phyloP scores from a whole-genome alignment of 2,329 filamentous ascomycete genomes.

The Lachnellula occidentalis region DNA sequence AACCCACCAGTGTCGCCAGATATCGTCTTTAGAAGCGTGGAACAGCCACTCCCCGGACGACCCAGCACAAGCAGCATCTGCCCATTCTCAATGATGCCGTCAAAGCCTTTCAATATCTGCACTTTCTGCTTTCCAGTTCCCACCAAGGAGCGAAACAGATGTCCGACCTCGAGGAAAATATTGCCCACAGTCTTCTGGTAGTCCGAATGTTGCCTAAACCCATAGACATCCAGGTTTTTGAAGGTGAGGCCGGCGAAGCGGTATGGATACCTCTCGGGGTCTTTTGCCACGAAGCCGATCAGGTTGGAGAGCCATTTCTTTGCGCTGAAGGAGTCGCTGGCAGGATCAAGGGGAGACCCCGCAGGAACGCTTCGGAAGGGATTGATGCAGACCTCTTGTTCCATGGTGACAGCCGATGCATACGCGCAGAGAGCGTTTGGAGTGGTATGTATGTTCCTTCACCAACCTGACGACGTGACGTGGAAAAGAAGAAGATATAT shows the following conservation, averaged over 20 bases:
- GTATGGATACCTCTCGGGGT: constrained; percentile 35
- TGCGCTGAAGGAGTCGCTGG: constrained; percentile 45
- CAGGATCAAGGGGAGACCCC: constrained; percentile 39
- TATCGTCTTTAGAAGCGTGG: constrained; percentile 56
- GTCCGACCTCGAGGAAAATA: constrained; percentile 41
- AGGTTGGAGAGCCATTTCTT: constrained; percentile 41
- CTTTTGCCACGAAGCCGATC: constrained; percentile 31
- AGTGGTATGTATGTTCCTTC: too few relatives aligned
- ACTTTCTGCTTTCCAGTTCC: constrained; percentile 46
- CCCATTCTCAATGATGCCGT: constrained; percentile 55
- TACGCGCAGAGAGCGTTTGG: not conserved
- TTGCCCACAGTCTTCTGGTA: constrained; percentile 27
- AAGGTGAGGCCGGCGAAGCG: constrained; percentile 21
- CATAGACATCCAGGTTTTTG: constrained; percentile 19
- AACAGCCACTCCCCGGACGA: constrained; percentile 55
- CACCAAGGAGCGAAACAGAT: constrained; percentile 42
- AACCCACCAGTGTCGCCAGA: constrained; percentile 49
- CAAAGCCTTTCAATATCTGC: constrained; percentile 53
- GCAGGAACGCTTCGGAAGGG: constrained; percentile 10
- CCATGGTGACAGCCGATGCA: not conserved
- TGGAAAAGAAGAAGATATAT: too few relatives aligned
- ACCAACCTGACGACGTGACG: too few relatives aligned
- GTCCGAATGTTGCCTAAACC: constrained; percentile 22
- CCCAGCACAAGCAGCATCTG: constrained; percentile 65
- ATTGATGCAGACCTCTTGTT: constrained; percentile 5